Base-by-base conservation (phyloP, 129 eudicot species). In the Scalesia atractyloides region DNA sequence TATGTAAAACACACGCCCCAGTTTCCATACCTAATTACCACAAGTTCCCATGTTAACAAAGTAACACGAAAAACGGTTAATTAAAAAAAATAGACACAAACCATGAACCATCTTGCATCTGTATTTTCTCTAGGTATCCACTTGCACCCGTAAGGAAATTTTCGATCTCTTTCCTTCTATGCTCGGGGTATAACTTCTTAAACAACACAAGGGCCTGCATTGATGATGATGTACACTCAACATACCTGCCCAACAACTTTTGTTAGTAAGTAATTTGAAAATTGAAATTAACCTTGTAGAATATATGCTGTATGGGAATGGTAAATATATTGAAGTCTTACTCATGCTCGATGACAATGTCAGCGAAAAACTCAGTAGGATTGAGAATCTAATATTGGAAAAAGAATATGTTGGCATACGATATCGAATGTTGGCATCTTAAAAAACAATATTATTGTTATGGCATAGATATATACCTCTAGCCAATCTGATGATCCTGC, bases 41-140 rank as follows among this genome's bases (percentile, higher is more conserved):
- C 65, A 19, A 1, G 0, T 69, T 50, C 13, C 26, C 14, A 4
- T 50, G 76, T 72, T 60, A 70, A 58, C 44, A 49, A 36, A 22
- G 20, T 5, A 63, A 15, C 33, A 59, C 19, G 18, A 60, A 2
- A 56, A 56, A 39, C 9, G 52, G 5, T 30, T 30, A 30, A 30
- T 9, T 2, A 26, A 7, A 30, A 24, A 52, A 68, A 37, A n/a
- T 6, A 48, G 69, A 64, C 24, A 64, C 73, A n/a, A 82, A 90
- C 99, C 99, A 94, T 73, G 97, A 90, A 65, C 99, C 99, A 75
- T 94, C 97, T 66, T 85, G 87, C 80, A 70, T 82, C 46, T 94
- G 99, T 60, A 82, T 66, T 41, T 86, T 82, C 70, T 90, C 91
- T 34, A 94, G 73, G 80, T 80, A 94, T 26, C 52, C 67, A 58